Evolutionary conservation across 805 yeast genomes (phyloP), one percentile per base, ranked within the genome.

Genomic region (Hanseniaspora lindneri): DNA sequence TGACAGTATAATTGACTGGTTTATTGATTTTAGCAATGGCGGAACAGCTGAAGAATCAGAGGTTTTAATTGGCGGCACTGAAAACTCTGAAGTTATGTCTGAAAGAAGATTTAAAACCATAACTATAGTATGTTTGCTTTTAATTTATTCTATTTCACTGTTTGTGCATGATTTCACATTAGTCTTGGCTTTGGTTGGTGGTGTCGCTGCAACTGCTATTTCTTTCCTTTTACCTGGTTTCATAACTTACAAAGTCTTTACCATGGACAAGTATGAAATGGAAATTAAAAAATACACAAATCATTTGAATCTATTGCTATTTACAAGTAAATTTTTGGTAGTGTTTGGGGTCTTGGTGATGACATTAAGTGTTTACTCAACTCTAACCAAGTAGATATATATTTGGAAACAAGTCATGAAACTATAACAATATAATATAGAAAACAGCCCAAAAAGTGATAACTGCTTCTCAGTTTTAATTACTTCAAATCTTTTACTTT

Each of bases 181-280:
- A 41, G 88, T 88, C 13, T 67, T 87, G 55, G 87, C 95, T 1
- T 69, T 87, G 54, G 95, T 87, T 3, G 96, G 96, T 2, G 83
- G 95, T 1, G 86, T 95, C 0, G 96, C 96, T 0, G 84, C 95
- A 1, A 87, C 96, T 0, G 76, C 94, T 4, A 86, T 88, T 44
- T 86, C 95, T 11, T 87, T 87, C 60, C 86, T 85, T 25, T 69
- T 87, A 41, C 96, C 96, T 0, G 96, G 96, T 0, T 66, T 85
- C 20, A 85, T 87, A 60, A 94, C 89, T 3, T 85, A 74, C 64
- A 78, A 74, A 55, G 68, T 87, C 51, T 73, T 83, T 47, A 80
- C 43, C 14, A 27, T 46, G 33, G 34, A 46, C 24, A 17, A 44
- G 58, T 47, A 61, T 63, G 2, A 58, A 55, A 34, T 51, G 59